phyloP scores from a whole-genome alignment of 2,329 filamentous ascomycete species.

The Penicillium crustosum region DNA sequence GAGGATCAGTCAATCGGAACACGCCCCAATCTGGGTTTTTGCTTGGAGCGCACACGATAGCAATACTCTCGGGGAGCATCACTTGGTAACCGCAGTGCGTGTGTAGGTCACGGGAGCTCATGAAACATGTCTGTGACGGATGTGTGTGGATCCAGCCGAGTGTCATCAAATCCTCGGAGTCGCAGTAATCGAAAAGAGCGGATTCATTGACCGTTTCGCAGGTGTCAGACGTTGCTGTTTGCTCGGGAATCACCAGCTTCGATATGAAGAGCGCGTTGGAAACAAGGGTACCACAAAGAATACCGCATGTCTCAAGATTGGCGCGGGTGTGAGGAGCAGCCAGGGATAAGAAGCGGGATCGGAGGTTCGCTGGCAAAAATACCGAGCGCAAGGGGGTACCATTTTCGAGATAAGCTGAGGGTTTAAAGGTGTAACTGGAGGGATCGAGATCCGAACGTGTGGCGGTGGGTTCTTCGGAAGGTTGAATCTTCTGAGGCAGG shows the following conservation, averaged over 20 bases:
- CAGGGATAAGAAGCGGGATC: constrained; percentile 69
- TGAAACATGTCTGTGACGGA: constrained; percentile 94
- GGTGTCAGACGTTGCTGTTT: constrained; percentile 85
- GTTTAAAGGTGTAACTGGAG: constrained; percentile 72
- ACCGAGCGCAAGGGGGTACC: constrained; percentile 82
- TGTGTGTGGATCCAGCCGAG: constrained; percentile 98
- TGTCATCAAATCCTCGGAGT: constrained; percentile 77
- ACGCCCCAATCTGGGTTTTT: constrained; percentile 77
- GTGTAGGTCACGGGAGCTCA: constrained; percentile 91
- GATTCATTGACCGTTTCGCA: constrained; percentile 91
- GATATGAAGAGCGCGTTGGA: constrained; percentile 93
- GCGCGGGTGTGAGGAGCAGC: constrained; percentile 73
- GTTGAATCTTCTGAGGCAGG: constrained; percentile 29
- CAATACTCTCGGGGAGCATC: constrained; percentile 94
- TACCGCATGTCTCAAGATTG: constrained; percentile 92
- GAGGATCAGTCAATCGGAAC: constrained; percentile 90
- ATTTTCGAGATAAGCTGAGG: constrained; percentile 85
- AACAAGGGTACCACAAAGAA: constrained; percentile 85
- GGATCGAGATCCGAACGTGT: constrained; percentile 34
- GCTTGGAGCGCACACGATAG: constrained; percentile 90
- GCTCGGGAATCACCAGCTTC: constrained; percentile 84
- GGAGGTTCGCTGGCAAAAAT: constrained; percentile 77
- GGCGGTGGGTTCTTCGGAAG: constrained; percentile 12
- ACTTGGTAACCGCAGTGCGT: constrained; percentile 93
- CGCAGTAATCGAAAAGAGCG: constrained; percentile 84